Base-by-base conservation (phyloP, 768 basidiomycete species). In the Trametes elegans region DNA sequence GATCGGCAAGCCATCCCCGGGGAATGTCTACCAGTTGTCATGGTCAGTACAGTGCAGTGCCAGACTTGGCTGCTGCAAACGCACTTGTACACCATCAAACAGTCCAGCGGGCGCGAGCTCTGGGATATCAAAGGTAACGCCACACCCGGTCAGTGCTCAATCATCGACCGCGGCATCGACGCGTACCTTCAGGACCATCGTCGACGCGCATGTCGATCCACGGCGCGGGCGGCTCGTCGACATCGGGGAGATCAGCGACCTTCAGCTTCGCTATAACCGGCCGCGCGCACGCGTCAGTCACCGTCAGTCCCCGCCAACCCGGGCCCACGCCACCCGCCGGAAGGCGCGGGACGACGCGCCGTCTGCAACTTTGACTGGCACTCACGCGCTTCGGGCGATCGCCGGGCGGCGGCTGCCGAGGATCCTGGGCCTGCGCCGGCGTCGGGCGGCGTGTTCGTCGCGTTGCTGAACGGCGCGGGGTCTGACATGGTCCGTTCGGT, bases 1-100 rank as follows among this genome's bases (percentile, higher is more conserved):
- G 45, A 70, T 65, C 28, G 73, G 54, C 3, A 48, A 40, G 2
- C 50, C 70, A 26, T 75, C 76, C 16, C 79, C 68, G 2, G 77
- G 61, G n/a, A 73, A 55, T 21, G 61, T 72, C 77, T 80, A 36
- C 3, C n/a, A 28, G 27, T 3, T 28, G 14, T 48, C 18, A 3
- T 19, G 2, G 35, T 21, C 46, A n/a, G 23, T 23, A 29, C 21
- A 31, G 8, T 18, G 16, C 8, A 2, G 23, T 32, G 21, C 16
- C 16, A 8, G 42, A 13, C 2, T n/a, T 23, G 2, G 23, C 16
- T 18, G 36, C 7, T 27, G 13, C 29, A 14, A 3, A 27, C 57
- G 43, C n/a, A 48, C 54, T 28, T 32, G 38, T 26, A 58, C 66
- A 11, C 51, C 70, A 44, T 60, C 44, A 49, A 56, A 47, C 7